phyloP scores from a whole-genome alignment of 371 early-diverging fungal genomes.

The Rhizopus arrhizus region DNA sequence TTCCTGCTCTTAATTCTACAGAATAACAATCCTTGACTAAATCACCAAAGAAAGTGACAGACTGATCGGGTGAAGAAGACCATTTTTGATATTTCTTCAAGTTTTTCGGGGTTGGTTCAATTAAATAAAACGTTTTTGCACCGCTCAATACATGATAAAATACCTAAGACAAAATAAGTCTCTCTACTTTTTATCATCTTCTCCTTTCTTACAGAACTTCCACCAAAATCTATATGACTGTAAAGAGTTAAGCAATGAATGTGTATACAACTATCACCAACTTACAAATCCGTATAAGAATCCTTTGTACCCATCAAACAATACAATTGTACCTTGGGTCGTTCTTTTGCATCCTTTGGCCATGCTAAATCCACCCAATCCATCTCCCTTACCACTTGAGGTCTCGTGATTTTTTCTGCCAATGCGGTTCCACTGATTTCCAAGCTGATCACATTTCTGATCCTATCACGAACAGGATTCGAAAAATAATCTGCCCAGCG shows the following conservation, averaged over 20 bases:
- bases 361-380: conserved; percentile 88
- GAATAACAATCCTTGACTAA: conserved; percentile 71
- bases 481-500: conserved; percentile 83
- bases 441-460: conserved; percentile 86
- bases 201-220: conserved; percentile 68
- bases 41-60: conserved; percentile 77
- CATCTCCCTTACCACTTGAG: conserved; percentile 78
- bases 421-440: conserved; percentile 81
- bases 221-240: conserved; percentile 90
- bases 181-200: not conserved
- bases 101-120: conserved; percentile 81
- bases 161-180: conserved; percentile 38
- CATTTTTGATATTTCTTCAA: conserved; percentile 85
- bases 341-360: conserved; percentile 71
- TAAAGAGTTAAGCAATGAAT: not conserved
- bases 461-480: conserved; percentile 61
- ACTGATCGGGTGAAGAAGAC: conserved; percentile 84
- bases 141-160: conserved; percentile 87
- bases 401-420: conserved; percentile 66
- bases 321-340: conserved; percentile 85
- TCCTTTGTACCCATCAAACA: conserved; percentile 90
- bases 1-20: conserved; percentile 71
- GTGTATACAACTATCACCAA: not conserved
- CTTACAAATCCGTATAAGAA: conserved; percentile 88
- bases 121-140: conserved; percentile 84